Evolutionary conservation across 2,329 filamentous ascomycete genomes (phyloP).

Genomic region (Blastomyces silverae): DNA sequence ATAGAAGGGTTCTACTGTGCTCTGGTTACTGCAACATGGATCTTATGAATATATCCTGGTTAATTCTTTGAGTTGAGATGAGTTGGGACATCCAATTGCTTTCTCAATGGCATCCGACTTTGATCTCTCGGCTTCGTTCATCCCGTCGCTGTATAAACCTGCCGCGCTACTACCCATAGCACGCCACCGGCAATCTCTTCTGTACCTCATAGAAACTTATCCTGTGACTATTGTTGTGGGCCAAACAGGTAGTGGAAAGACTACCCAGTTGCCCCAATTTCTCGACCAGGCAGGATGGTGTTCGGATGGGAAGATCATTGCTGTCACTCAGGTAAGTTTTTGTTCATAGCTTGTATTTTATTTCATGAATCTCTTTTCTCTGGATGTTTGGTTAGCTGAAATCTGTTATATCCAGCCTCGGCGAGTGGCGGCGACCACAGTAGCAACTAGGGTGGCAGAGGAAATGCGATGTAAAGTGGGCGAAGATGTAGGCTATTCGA

Average conservation of each 20-base stretch:
- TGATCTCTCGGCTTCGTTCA: conserved; percentile 48
- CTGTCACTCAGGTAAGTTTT: conserved; percentile 73
- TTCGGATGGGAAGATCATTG: conserved; percentile 71
- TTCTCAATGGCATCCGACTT: conserved; percentile 38
- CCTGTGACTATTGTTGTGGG: conserved; percentile 85
- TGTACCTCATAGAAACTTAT: conserved; percentile 79
- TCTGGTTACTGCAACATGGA: conserved; percentile 5
- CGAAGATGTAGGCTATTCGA: conserved; percentile 88
- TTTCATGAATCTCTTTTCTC: neutral
- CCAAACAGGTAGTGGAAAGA: conserved; percentile 92
- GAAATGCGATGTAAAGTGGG: conserved; percentile 81
- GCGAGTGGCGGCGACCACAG: conserved; percentile 82
- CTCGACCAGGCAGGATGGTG: conserved; percentile 87
- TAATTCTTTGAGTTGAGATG: neutral
- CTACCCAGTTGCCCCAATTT: conserved; percentile 90
- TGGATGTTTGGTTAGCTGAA: conserved; percentile 11
- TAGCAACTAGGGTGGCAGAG: conserved; percentile 80
- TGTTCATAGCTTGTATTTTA: conserved; percentile 14
- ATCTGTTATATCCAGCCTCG: conserved; percentile 56
- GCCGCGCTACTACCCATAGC: conserved; percentile 77
- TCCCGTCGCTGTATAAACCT: conserved; percentile 81
- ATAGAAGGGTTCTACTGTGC: neutral
- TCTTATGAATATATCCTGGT: neutral
- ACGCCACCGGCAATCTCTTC: conserved; percentile 67
- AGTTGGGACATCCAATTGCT: neutral